Evolutionary conservation across 2,329 filamentous ascomycete species (phyloP).

Genomic region (Diaporthe aspalathi): DNA sequence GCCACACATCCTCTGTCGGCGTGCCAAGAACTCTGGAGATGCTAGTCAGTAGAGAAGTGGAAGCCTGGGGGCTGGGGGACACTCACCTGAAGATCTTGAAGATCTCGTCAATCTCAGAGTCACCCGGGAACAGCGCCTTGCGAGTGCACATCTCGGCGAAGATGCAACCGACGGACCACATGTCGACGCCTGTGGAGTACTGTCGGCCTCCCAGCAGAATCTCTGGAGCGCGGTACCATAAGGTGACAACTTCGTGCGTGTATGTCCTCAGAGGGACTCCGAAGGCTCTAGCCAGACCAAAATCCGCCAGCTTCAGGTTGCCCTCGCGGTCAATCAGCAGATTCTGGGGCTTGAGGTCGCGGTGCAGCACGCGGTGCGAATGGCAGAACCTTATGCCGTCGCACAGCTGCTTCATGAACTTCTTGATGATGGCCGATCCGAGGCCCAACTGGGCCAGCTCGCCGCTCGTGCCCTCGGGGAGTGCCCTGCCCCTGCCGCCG

Average conservation of each 20-base stretch:
- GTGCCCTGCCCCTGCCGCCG: slow-evolving; percentile 82
- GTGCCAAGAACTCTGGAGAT: slow-evolving; percentile 76
- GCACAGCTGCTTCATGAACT: slow-evolving; percentile 89
- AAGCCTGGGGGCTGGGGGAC: neutral
- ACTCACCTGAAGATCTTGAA: slow-evolving; percentile 90
- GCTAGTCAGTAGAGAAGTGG: slow-evolving; percentile 40
- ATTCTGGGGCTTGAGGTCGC: slow-evolving; percentile 89
- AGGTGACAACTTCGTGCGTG: slow-evolving; percentile 90
- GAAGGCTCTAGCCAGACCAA: slow-evolving; percentile 88
- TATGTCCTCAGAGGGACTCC: slow-evolving; percentile 89
- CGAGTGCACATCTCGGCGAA: slow-evolving; percentile 94
- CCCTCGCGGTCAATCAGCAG: slow-evolving; percentile 85
- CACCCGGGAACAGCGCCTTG: slow-evolving; percentile 88
- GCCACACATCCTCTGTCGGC: slow-evolving; percentile 82
- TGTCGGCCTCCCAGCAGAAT: slow-evolving; percentile 88
- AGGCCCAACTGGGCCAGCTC: slow-evolving; percentile 75
- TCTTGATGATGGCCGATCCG: slow-evolving; percentile 85
- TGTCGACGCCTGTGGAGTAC: slow-evolving; percentile 92
- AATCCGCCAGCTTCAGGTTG: slow-evolving; percentile 88
- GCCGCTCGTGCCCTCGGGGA: slow-evolving; percentile 78
- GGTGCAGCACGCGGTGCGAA: slow-evolving; percentile 84
- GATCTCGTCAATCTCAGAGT: slow-evolving; percentile 93
- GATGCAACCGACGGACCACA: slow-evolving; percentile 93
- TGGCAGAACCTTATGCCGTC: slow-evolving; percentile 87
- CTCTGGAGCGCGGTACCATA: slow-evolving; percentile 90